Base-by-base conservation (phyloP, 2,329 filamentous ascomycete species). In the Thelonectria olida region DNA sequence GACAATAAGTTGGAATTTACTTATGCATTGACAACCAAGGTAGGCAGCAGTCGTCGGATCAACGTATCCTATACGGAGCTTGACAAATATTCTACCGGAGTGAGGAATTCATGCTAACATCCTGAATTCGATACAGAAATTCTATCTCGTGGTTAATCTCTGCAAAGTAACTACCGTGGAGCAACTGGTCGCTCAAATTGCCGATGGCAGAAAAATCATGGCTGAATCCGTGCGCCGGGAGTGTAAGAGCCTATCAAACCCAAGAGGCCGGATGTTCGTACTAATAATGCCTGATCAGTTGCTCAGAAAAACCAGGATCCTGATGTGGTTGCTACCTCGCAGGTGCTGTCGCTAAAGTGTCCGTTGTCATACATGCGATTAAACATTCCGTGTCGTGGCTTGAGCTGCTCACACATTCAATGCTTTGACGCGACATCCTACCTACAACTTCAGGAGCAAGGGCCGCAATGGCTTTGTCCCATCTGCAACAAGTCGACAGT, bases 341-440 rank as follows among this genome's bases (percentile, higher is more conserved):
- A 90, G 54, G 90, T 96, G 42, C 86, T 99, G 79, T 97, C 94
- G 10, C 81, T 99, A 10, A 97, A 97, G 76, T 97, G 96, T 72
- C 96, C 96, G 0, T 82, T 98, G 28, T 96, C 93, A 3, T 97
- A 93, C 34, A 87, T 93, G 75, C 86, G 94, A 61, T 90, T 99
- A 34, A 84, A 85, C 8, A 83, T 92, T 15, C 96, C 96, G 1
- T 93, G 93, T 68, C 89, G 96, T 31, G 92, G 92, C 4, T 84
- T 88, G 3, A 79, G 89, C 31, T 99, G 96, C 79, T 90, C 87
- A 3, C 96, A 99, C 75, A 92, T 96, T 23, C 93, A 97, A 74
- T 99, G 96, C 75, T 99, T 98, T 69, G 96, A 99, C 75, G 95
- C 92, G 3, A 90, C 88, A 3, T 96, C 93, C 2, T 99, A 97